Conservation (phyloP, 2,329 filamentous ascomycete genomes). For the Colletotrichum viniferum region DNA sequence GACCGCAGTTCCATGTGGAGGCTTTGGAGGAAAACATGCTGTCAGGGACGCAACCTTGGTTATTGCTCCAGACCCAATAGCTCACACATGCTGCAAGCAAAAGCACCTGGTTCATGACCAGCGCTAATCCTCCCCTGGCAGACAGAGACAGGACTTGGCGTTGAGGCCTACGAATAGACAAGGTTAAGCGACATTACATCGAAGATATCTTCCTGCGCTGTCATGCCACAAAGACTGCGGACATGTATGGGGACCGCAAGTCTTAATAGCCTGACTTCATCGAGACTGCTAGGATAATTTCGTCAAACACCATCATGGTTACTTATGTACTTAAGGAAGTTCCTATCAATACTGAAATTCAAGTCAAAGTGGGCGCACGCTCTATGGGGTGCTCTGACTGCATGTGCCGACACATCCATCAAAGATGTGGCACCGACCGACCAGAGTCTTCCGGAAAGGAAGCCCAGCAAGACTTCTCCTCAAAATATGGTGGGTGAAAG, state of each 20-base stretch:
- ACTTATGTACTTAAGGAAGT: not conserved
- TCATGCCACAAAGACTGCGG: not conserved
- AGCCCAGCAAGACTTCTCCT: not conserved
- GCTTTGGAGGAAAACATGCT: not conserved
- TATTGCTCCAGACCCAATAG: not conserved
- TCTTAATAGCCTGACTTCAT: not conserved
- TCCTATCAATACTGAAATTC: not conserved
- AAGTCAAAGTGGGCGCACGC: not conserved
- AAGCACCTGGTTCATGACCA: not conserved
- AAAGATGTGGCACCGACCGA: fast-evolving
- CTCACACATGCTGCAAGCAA: not conserved
- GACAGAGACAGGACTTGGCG: not conserved
- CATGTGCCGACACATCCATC: not conserved
- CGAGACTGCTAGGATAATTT: fast-evolving
- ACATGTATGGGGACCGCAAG: not conserved
- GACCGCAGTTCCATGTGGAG: not conserved
- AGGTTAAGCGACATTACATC: not conserved
- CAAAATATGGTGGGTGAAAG: not conserved
- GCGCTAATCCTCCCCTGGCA: not conserved
- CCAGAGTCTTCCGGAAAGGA: not conserved
- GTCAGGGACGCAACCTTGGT: not conserved
- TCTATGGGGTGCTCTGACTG: fast-evolving
- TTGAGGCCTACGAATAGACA: not conserved
- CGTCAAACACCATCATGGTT: not conserved
- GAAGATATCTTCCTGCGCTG: not conserved